phyloP scores from a whole-genome alignment of 768 basidiomycete genomes.

The Trametes cingulata region DNA sequence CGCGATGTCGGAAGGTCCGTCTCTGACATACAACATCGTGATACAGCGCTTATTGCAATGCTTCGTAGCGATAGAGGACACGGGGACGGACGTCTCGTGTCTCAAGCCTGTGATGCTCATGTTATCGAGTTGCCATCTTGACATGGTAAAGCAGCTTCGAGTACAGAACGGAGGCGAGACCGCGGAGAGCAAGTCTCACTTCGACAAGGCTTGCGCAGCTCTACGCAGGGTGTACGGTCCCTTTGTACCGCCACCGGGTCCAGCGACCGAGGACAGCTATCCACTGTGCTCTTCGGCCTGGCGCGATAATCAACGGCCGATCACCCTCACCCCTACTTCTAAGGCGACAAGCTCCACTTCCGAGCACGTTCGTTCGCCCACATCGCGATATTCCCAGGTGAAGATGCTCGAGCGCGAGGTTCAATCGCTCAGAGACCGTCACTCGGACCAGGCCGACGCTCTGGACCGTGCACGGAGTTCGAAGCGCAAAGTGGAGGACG shows the following conservation, averaged over 20 bases:
- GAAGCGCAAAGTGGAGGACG: constrained; percentile 50
- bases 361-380: background rate
- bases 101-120: constrained; percentile 54
- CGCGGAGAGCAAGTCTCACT: constrained; percentile 38
- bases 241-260: background rate
- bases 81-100: constrained; percentile 34
- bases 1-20: constrained; percentile 50
- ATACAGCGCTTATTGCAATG: background rate
- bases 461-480: constrained; percentile 36
- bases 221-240: constrained; percentile 21
- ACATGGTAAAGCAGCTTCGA: constrained; percentile 39
- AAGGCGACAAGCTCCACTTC: background rate
- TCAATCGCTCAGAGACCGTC: constrained; percentile 39
- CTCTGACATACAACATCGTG: background rate
- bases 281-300: background rate
- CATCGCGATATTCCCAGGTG: constrained; percentile 6
- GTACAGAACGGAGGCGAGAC: constrained; percentile 28
- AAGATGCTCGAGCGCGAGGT: constrained; percentile 38
- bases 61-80: constrained; percentile 43
- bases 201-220: constrained; percentile 34
- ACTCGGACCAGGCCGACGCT: constrained; percentile 30
- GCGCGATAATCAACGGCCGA: background rate
- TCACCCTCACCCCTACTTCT: background rate
- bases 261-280: background rate
- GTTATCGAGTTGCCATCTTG: constrained; percentile 55